A percentile compares a stretch with the other conserved stretches of the same genome.
These are phyloP conservation scores for Gorgonomyces haynaldii DNA, from an alignment of 192 early-diverging fungal species.

Conservation along the genomic window DNA sequence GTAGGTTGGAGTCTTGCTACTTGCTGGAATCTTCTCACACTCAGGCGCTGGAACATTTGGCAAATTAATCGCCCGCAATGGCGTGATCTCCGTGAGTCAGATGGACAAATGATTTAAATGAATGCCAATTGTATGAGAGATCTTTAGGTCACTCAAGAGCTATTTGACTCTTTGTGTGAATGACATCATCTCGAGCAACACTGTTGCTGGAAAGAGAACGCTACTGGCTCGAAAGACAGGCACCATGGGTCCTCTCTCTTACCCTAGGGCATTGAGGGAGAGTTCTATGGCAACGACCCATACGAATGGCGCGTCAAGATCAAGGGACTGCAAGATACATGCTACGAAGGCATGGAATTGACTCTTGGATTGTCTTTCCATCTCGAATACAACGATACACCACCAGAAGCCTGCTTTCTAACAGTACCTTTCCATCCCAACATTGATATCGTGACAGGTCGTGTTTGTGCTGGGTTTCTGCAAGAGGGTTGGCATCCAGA, in stretches of 20 bases:
- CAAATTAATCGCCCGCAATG: too few species aligned
- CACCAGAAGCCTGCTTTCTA: slow-evolving; percentile 33
- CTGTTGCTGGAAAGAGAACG: slow-evolving; percentile 29
- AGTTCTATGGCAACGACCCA: slow-evolving; percentile 10
- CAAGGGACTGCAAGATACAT: slow-evolving; percentile 24
- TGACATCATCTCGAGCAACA: slow-evolving; percentile 30
- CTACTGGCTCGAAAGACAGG: slow-evolving; percentile 12
- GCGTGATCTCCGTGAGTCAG: too few species aligned
- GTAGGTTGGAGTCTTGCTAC: background rate
- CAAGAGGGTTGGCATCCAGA: slow-evolving; percentile 28
- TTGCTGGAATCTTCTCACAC: too few species aligned
- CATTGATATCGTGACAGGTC: slow-evolving; percentile 33
- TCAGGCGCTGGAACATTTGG: too few species aligned
- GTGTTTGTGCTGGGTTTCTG: slow-evolving; percentile 25
- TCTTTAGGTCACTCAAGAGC: too few species aligned
- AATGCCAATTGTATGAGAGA: too few species aligned
- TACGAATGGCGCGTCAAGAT: slow-evolving; percentile 34
- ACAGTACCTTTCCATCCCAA: slow-evolving; percentile 50
- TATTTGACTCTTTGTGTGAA: too few species aligned
- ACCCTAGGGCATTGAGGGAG: slow-evolving; percentile 24
- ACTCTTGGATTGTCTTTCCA: slow-evolving; percentile 28
- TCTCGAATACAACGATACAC: slow-evolving; percentile 32
- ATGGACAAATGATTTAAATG: too few species aligned
- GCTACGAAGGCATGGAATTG: slow-evolving; percentile 38
- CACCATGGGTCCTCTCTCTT: slow-evolving; percentile 17